Evolutionary conservation across 176 grass and related monocot genomes (phyloP), one percentile per base, ranked within the genome.

Genomic region (Oryza meyeriana): DNA sequence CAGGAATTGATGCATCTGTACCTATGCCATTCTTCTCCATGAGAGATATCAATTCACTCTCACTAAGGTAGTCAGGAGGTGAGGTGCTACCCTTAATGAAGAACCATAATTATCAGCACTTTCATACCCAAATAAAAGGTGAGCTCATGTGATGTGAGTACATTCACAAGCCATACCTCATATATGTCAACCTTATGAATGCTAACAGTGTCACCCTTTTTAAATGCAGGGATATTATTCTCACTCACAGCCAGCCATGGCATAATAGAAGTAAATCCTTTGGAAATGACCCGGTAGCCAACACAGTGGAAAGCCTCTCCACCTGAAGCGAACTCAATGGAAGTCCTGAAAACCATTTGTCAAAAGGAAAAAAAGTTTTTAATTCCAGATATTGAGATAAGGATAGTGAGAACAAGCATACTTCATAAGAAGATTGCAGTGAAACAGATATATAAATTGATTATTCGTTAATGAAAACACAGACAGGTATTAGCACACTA

Each of bases 211-310:
- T 98, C 92, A 0, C 86, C 92, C 38, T 89, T 91, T 66, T 75
- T 85, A 74, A 94, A 98, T 76, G 84, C 74, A 74, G 95, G 92
- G 74, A 98, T 75, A 84, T 70, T 93, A 82, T 84, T 93, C 84
- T 94, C 92, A 89, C 80, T 85, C 52, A 94, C 88, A 86, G 90
- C 86, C 44, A 98, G 58, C 95, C 95, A 98, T 72, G 95, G 92
- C 95, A 98, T 98, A 68, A 98, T 94, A 75, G 92, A 94, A 30
- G 95, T 98, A 94, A 98, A 98, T 67, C 92, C 95, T 98, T 93
- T 93, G 66, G 84, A 83, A 77, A 63, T 89, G 81, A 98, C 90
- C 62, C 69, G 88, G 50, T 89, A 83, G 12, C 92, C 95, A 85
- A 80, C 86, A 86, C 90, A 94, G 35, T 87, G 87, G 81, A 98